Percentiles rank a stretch among this genome's conserved stretches.
These are phyloP conservation scores for Skeletonema menzelii DNA, from an alignment of 108 stramenopile species.

Conservation along the genomic window DNA sequence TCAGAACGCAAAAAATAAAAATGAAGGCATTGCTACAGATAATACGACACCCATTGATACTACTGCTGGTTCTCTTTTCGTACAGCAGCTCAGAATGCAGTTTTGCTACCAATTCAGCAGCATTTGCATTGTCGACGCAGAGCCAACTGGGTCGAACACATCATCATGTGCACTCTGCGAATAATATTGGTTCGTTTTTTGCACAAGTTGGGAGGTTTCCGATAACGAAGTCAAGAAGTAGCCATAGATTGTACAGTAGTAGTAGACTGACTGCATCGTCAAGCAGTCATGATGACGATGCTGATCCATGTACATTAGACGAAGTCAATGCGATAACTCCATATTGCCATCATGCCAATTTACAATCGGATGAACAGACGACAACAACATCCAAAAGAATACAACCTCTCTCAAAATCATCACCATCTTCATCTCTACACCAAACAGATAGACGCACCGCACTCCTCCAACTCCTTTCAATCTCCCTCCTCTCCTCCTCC, in stretches of 20 bases:
- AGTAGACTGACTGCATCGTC: neutral
- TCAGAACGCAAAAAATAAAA: too few species aligned
- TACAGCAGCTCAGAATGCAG: too few species aligned
- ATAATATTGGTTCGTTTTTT: neutral
- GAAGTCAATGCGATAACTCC: neutral
- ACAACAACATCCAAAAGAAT: too few species aligned
- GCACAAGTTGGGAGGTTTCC: neutral
- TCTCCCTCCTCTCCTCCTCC: neutral
- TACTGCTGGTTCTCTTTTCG: too few species aligned
- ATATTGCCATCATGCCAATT: neutral
- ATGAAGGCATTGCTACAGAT: too few species aligned
- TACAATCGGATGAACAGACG: neutral
- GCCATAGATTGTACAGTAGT: neutral
- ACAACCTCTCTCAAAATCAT: too few species aligned
- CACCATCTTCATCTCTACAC: neutral
- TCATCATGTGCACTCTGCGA: neutral
- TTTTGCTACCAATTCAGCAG: too few species aligned
- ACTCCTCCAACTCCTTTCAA: slow-evolving; percentile 10
- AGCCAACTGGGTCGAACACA: neutral
- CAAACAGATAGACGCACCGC: slow-evolving; percentile 10
- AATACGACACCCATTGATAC: too few species aligned
- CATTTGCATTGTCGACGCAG: too few species aligned
- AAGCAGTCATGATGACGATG: neutral
- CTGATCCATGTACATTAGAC: neutral
- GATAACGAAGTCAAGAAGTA: neutral